Base-by-base conservation (phyloP, 441 rosid genomes). In the Adansonia grandidieri region DNA sequence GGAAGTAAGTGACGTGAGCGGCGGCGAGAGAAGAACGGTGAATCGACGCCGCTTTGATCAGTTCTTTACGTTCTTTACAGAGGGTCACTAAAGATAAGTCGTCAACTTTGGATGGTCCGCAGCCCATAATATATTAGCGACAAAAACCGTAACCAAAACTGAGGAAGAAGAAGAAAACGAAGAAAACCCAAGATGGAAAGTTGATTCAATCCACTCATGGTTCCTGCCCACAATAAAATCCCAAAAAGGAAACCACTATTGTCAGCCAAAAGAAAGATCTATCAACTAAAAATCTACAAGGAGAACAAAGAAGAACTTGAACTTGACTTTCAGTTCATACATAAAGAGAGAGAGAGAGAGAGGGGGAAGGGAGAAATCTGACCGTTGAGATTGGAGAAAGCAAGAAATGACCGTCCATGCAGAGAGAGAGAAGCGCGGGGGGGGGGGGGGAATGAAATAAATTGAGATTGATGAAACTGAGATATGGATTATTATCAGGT, bases 21-120 rank as follows among this genome's bases (percentile, higher is more conserved):
- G 90, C 94, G 48, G 99, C 94, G 65, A 96, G 89, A 62, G 94
- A 91, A 78, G 76, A 83, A 15, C 98, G 97, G 66, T 91, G 82
- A 48, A 88, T 83, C 75, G 97, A 75, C 24, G 94, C 97, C 13
- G 89, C 91, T 73, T 86, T 91, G 42, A 93, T 80, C 0, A 87
- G 84, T 24, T 93, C 88, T 71, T 88, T 93, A 1, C 99, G 87
- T 77, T 96, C 85, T 58, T 91, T 85, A 70, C 99, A 96, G 77
- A 92, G 95, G 15, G 84, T 85, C 70, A 96, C 97, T 7, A 96
- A 86, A 42, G 88, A 88, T 71, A 88, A 85, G 66, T 93, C 86
- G 75, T 93, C 99, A n/a, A 86, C 82, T 75, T 96, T 96, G 79
- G 99, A 96, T 56, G 87, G 95, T 83, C 95, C 95, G 70, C 99